phyloP scores from a whole-genome alignment of 106 monocot species.

The Dioscorea dumetorum region DNA sequence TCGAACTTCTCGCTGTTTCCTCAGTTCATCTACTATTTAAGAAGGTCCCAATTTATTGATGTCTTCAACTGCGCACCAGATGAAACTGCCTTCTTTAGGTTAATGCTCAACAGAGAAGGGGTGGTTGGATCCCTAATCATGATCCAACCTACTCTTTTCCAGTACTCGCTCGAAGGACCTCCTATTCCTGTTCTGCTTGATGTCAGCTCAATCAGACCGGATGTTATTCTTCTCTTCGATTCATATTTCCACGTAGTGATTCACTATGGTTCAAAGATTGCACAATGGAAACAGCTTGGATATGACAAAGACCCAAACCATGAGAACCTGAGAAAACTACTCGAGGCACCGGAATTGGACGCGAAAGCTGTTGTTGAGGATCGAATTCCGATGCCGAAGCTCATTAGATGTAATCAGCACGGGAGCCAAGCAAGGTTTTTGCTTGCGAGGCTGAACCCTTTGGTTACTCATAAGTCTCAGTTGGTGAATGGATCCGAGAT shows the following conservation, averaged over 20 bases:
- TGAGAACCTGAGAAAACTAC: conserved; percentile 77
- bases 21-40: conserved; percentile 86
- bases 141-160: conserved; percentile 94
- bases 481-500: conserved; percentile 55
- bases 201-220: conserved; percentile 65
- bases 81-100: conserved; percentile 80
- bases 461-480: conserved; percentile 62
- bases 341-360: conserved; percentile 81
- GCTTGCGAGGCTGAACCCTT: conserved; percentile 83
- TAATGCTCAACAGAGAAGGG: conserved; percentile 78
- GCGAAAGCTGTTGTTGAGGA: conserved; percentile 52
- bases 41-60: conserved; percentile 91
- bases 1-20: conserved; percentile 80
- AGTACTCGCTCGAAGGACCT: conserved; percentile 91
- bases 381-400: conserved; percentile 72
- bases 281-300: conserved; percentile 74
- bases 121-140: conserved; percentile 79
- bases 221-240: conserved; percentile 84
- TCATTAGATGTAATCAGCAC: conserved; percentile 85
- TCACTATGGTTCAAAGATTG: conserved; percentile 83
- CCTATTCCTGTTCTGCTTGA: conserved; percentile 85
- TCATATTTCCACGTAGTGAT: conserved; percentile 88
- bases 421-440: conserved; percentile 94
- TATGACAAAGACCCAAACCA: conserved; percentile 64
- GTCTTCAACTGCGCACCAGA: conserved; percentile 84